Conservation (phyloP, 306 rosid species). For the Casuarina cunninghamiana region DNA sequence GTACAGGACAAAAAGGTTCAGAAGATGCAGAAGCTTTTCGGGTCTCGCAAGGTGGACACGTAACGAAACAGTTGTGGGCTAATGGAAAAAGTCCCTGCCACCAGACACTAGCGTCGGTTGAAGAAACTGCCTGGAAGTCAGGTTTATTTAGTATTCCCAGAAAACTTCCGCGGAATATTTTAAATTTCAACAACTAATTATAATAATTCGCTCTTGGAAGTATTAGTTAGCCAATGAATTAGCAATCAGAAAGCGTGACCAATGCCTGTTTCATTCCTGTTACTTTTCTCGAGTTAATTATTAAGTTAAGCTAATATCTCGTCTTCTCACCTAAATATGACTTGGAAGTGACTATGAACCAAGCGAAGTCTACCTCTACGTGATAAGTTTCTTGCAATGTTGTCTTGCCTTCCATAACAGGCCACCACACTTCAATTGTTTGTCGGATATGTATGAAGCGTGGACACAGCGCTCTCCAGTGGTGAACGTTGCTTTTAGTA, state of each 20-base stretch:
- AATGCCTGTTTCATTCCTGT: neutral
- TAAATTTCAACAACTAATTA: neutral
- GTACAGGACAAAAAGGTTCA: slow-evolving; percentile 8
- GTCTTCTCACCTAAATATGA: neutral
- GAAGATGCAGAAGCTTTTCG: slow-evolving; percentile 1
- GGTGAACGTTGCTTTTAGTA: too few species aligned
- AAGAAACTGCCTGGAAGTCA: slow-evolving; percentile 19
- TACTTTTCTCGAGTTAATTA: neutral
- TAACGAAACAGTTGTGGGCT: slow-evolving; percentile 20
- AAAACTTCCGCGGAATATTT: neutral
- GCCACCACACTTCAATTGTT: neutral
- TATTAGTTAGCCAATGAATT: slow-evolving; percentile 6
- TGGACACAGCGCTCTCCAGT: too few species aligned
- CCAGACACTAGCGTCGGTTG: slow-evolving; percentile 26
- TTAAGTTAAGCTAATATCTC: neutral
- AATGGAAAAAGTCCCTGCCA: neutral
- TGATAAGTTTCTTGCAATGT: neutral
- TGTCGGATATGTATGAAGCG: too few species aligned
- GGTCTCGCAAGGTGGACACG: slow-evolving; percentile 26
- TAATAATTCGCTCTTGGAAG: neutral
- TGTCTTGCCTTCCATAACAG: neutral
- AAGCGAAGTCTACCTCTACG: neutral
- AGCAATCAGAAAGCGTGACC: slow-evolving; percentile 20
- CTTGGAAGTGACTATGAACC: neutral
- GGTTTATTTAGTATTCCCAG: neutral